These are phyloP conservation scores for Linnemannia elongata DNA, from an alignment of 192 early-diverging fungal genomes.

Conservation along the genomic window DNA sequence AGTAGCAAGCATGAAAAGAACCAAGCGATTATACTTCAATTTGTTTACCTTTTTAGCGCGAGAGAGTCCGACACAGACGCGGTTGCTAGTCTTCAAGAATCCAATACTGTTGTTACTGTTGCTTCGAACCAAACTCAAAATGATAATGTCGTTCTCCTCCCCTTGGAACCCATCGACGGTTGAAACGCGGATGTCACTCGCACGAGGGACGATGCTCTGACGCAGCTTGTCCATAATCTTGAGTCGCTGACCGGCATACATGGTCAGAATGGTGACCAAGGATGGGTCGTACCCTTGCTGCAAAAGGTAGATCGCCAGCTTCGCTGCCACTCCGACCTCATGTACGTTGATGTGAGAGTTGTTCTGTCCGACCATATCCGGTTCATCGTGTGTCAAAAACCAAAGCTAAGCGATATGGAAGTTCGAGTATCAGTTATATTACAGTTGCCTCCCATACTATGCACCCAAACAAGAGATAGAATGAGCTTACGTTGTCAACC, in stretches of 20 bases:
- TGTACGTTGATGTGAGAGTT: slow-evolving; percentile 47
- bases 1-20: neutral
- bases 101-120: slow-evolving; percentile 88
- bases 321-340: slow-evolving; percentile 34
- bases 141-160: slow-evolving; percentile 98
- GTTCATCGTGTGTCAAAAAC: slow-evolving; percentile 64
- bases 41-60: slow-evolving; percentile 64
- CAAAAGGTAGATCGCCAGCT: slow-evolving; percentile 44
- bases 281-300: slow-evolving; percentile 51
- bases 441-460: neutral
- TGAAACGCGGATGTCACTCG: slow-evolving; percentile 82
- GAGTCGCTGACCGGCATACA: slow-evolving; percentile 67
- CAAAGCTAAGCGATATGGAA: slow-evolving; percentile 34
- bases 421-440: neutral
- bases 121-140: slow-evolving; percentile 94
- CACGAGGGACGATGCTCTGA: slow-evolving; percentile 15
- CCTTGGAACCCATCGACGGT: slow-evolving; percentile 98
- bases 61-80: slow-evolving; percentile 69
- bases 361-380: slow-evolving; percentile 32
- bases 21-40: neutral
- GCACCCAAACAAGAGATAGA: neutral
- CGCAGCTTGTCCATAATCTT: slow-evolving; percentile 55
- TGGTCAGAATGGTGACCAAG: slow-evolving; percentile 63
- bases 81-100: slow-evolving; percentile 78
- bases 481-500: slow-evolving; percentile 54